Conservation (phyloP, 768 basidiomycete genomes). For the Artomyces pyxidatus region DNA sequence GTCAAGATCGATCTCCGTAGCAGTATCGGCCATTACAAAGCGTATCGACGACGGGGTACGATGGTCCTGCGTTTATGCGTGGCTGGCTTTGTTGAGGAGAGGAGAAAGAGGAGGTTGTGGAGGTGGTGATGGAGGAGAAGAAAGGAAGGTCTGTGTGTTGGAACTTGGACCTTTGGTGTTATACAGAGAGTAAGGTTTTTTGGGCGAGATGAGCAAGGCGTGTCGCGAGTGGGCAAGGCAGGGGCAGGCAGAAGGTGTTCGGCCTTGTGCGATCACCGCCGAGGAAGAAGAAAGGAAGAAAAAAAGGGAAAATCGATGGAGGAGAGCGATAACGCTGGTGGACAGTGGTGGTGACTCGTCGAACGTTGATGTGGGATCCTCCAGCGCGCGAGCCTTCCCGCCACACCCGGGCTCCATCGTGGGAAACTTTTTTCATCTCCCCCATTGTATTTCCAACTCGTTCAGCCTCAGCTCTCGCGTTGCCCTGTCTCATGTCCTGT, state of each 20-base stretch:
- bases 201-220: not conserved
- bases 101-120: conserved; percentile 3
- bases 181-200: not conserved
- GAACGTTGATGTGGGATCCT: conserved; percentile 15
- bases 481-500: conserved; percentile 1
- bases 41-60: not conserved
- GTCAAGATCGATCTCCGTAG: conserved; percentile 96
- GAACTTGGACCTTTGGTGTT: not conserved
- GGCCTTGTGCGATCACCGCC: conserved; percentile 25
- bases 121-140: conserved; percentile 5
- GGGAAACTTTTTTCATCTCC: conserved; percentile 1
- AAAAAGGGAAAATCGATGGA: conserved; percentile 37
- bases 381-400: not conserved
- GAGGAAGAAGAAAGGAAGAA: conserved; percentile 9
- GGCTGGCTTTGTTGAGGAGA: not conserved
- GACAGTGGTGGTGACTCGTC: conserved; percentile 29
- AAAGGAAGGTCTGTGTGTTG: not conserved
- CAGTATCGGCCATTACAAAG: conserved; percentile 59
- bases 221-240: not conserved
- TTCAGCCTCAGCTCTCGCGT: not conserved
- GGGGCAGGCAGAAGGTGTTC: conserved; percentile 15
- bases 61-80: not conserved
- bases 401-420: conserved; percentile 9
- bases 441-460: not conserved
- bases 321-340: conserved; percentile 35